phyloP scores from a whole-genome alignment of 352 stramenopile genomes.

The Phytophthora pini region DNA sequence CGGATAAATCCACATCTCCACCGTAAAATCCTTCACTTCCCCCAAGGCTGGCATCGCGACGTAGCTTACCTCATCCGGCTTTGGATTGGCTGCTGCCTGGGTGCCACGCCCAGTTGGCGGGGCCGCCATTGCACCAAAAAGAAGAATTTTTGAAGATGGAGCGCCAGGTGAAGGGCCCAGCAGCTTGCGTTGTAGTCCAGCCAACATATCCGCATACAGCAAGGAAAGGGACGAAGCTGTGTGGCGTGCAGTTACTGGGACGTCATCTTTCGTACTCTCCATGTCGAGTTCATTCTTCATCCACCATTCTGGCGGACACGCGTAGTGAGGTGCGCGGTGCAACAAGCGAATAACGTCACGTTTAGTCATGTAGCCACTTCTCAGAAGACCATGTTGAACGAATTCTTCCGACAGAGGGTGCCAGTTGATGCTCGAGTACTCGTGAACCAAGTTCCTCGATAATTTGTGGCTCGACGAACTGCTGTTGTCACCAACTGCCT shows the following conservation, averaged over 20 bases:
- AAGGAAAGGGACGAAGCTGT: constrained; percentile 81
- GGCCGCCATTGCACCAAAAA: constrained; percentile 59
- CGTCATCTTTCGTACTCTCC: constrained; percentile 13
- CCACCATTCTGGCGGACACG: constrained; percentile 66
- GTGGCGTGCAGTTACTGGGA: constrained; percentile 41
- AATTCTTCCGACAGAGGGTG: constrained; percentile 81
- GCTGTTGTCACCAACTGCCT: constrained; percentile 42
- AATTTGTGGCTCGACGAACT: constrained; percentile 4
- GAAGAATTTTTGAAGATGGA: constrained; percentile 59
- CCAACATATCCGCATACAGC: constrained; percentile 78
- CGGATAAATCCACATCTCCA: constrained; percentile 86
- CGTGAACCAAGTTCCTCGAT: constrained; percentile 1
- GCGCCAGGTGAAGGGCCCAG: constrained; percentile 23
- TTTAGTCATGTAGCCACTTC: constrained; percentile 78
- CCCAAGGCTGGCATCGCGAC: constrained; percentile 71
- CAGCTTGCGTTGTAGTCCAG: constrained; percentile 67
- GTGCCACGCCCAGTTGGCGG: constrained; percentile 15
- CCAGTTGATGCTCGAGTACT: constrained; percentile 71
- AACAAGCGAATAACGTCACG: constrained; percentile 77
- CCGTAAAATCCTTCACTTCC: constrained; percentile 66
- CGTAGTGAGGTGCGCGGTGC: constrained; percentile 63
- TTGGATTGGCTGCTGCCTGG: constrained; percentile 36
- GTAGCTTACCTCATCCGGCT: constrained; percentile 67
- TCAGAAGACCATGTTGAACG: constrained; percentile 76
- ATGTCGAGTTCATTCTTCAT: constrained; percentile 53